Base-by-base conservation (phyloP, 2,329 filamentous ascomycete species). In the Arthrocladium fulminans region DNA sequence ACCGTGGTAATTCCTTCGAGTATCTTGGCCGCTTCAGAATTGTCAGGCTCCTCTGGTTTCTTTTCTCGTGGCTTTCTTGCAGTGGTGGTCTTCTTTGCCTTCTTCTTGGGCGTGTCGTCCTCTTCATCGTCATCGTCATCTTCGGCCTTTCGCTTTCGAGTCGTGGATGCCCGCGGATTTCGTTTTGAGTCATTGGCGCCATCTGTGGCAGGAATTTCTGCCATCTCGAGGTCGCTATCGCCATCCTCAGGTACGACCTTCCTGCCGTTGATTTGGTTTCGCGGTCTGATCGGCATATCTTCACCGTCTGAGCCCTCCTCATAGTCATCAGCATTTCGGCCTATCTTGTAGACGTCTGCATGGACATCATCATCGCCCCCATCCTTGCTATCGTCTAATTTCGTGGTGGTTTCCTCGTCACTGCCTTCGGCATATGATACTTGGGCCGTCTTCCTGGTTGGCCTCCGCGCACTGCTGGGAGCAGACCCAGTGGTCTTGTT, bases 1-100 rank as follows among this genome's bases (percentile, higher is more conserved):
- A 98, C 79, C 1, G 80, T 86, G 3, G 88, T 86, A 51, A 98
- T 90, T 57, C 81, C 87, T 62, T 94, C 83, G 25, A 97, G 77
- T 39, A 98, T 96, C 42, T 83, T 80, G 64, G 94, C 81, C 17
- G 94, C 80, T 19, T 79, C 76, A 13, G 83, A 75, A 60, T 80
- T 82, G 59, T 94, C 88, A 2, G 76, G 67, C 5, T 73, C 73
- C 2, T 80, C 77, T 2, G 77, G 73, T 63, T 88, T 86, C 64
- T 86, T 85, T 9, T 76, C 69, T 2, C 77, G 70, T 2, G 79
- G 75, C 54, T 77, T 76, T 17, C 77, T 69, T 30, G 63, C 62
- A 46, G 59, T 60, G n/a, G 60, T 54, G 4, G 61, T 27, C 23
- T 59, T 64, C 59, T 69, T 73, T 23, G 60, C 49, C 24, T 74